Evolutionary conservation across 352 stramenopile genomes (phyloP), one percentile per base, ranked within the genome.

Genomic region (Pythium rhizo-oryzae): DNA sequence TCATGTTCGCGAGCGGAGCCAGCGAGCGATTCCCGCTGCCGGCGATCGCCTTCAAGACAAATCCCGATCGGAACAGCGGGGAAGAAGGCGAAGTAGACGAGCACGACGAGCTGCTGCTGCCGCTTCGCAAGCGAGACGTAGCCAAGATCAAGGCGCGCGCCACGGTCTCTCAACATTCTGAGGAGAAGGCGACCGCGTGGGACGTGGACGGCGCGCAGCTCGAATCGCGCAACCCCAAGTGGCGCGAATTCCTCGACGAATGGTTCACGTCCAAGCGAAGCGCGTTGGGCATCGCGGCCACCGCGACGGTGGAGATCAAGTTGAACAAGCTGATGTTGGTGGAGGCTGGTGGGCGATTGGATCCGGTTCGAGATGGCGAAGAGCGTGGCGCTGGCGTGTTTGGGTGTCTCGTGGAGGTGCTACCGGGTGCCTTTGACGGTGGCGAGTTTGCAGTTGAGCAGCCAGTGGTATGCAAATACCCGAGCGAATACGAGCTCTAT

Each of bases 351-450:
- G 33, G 15, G 8, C 52, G 33, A 2, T 18, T 58, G 13, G 28
- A 58, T 12, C 13, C 25, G 8, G 28, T 11, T 19, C 12, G 82
- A 62, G 63, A 76, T n/a, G 75, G 84, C 39, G 83, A 67, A 46
- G 72, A 80, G 70, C 81, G 82, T 50, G 72, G 79, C 41, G 30
- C 49, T 18, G 78, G 78, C 1, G 82, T 85, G 73, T 79, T 85
- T 35, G 78, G 73, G 1, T 78, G 75, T 4, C 54, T 85, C 2
- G 57, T 85, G 25, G 60, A 83, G 13, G 64, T 81, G 67, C 62
- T 83, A 5, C 78, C 78, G 6, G 57, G 69, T 7, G 24, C 35
- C 16, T 67, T 76, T 37, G 35, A 39, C 30, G 70, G 65, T 15
- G 72, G 64, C 5, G 67, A 76, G 24, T 21, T 78, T 35, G 35